Evolutionary conservation across 2,329 filamentous ascomycete species (phyloP).

Genomic region (Thyridium curvatum): DNA sequence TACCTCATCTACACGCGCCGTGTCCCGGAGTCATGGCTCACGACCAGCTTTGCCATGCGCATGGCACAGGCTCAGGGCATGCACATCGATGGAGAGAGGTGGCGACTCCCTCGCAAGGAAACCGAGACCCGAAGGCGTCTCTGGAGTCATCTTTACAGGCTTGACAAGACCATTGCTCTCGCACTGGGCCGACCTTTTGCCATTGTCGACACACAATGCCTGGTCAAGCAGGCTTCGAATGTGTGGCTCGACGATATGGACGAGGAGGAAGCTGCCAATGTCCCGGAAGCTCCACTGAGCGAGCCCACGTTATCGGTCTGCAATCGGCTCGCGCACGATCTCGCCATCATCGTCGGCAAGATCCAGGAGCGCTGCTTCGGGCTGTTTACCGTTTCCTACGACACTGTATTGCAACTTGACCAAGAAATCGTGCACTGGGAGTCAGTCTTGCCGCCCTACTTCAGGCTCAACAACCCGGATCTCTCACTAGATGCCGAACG

Average conservation of each 20-base stretch:
- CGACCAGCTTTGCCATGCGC: conserved; percentile 32
- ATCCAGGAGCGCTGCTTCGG: conserved; percentile 33
- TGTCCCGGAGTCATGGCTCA: conserved; percentile 31
- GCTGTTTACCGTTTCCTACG: conserved; percentile 26
- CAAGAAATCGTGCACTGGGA: conserved; percentile 24
- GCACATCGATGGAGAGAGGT: conserved; percentile 33
- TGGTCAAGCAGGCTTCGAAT: conserved; percentile 27
- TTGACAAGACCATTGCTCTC: conserved; percentile 31
- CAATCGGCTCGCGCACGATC: conserved; percentile 20
- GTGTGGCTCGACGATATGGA: conserved; percentile 28
- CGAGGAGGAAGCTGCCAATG: conserved; percentile 17
- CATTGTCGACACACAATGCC: conserved; percentile 29
- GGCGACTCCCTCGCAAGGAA: conserved; percentile 26
- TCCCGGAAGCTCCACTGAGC: conserved; percentile 15
- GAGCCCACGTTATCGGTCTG: conserved; percentile 26
- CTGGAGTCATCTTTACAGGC: conserved; percentile 30
- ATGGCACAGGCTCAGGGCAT: conserved; percentile 36
- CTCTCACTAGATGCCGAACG: conserved; percentile 18
- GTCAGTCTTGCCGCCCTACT: conserved; percentile 23
- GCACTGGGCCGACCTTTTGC: conserved; percentile 31
- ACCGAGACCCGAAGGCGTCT: conserved; percentile 28
- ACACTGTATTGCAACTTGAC: conserved; percentile 27
- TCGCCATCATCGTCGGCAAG: conserved; percentile 27
- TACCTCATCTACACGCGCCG: conserved; percentile 31
- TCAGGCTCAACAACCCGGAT: conserved; percentile 23